Evolutionary conservation across 1,284 basidiomycete species (phyloP).

Genomic region (Apiotrichum domesticum): DNA sequence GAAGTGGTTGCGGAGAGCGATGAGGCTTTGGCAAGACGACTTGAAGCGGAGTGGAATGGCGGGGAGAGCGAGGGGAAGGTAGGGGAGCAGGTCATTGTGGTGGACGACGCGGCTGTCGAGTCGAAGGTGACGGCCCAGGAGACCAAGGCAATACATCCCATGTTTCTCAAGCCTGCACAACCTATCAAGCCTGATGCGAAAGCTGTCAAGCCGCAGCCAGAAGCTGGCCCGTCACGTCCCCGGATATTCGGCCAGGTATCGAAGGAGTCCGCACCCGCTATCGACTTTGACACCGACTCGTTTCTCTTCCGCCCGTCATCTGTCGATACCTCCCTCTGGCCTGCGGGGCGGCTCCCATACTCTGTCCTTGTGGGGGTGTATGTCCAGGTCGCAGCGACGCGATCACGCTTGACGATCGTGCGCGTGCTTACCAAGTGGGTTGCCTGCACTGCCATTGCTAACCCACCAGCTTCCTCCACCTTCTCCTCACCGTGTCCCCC

Average conservation of each 20-base stretch:
- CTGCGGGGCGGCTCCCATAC: slow-evolving; percentile 58
- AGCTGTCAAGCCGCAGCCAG: too few species aligned
- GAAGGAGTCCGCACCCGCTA: slow-evolving; percentile 29
- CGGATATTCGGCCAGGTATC: slow-evolving; percentile 12
- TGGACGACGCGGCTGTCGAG: slow-evolving; percentile 3
- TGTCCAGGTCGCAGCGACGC: slow-evolving; percentile 64
- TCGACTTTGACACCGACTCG: slow-evolving; percentile 47
- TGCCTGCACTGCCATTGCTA: slow-evolving; percentile 5
- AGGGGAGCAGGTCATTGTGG: slow-evolving; percentile 8
- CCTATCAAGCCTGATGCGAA: too few species aligned
- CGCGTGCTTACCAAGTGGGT: slow-evolving; percentile 69
- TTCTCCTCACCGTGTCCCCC: slow-evolving; percentile 63
- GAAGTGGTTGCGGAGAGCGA: slow-evolving; percentile 12
- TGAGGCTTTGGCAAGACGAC: slow-evolving; percentile 24
- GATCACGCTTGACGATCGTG: slow-evolving; percentile 73
- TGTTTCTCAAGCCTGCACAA: not conserved
- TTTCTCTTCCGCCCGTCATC: slow-evolving; percentile 46
- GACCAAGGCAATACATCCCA: not conserved
- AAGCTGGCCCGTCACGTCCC: slow-evolving; percentile 1
- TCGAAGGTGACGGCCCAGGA: not conserved
- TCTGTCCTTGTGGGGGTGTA: slow-evolving; percentile 74
- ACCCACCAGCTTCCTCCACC: slow-evolving; percentile 53
- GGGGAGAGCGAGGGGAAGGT: slow-evolving; percentile 2
- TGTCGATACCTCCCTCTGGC: slow-evolving; percentile 47
- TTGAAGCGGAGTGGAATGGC: slow-evolving; percentile 24